Percentiles rank a stretch among this genome's conserved stretches.
Evolutionary conservation across 306 rosid species (phyloP).

Genomic region (Alnus rubra): DNA sequence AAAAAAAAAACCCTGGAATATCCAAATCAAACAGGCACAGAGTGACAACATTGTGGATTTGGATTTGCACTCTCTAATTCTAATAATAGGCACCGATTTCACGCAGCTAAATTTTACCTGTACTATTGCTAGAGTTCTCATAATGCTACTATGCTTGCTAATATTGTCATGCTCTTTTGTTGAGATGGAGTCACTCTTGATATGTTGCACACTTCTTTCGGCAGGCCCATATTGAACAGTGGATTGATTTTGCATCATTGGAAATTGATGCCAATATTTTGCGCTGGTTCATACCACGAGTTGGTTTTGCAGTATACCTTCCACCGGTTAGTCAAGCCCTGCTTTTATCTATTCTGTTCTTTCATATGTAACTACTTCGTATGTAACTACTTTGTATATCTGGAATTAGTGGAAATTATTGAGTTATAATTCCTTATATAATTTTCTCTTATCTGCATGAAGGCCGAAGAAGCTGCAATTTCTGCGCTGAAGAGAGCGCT

Average conservation of each 20-base stretch:
- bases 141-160: background rate
- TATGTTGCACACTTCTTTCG: background rate
- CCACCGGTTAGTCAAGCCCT: constrained; percentile 56
- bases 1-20: background rate
- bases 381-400: background rate
- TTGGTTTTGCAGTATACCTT: constrained; percentile 41
- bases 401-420: background rate
- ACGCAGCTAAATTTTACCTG: background rate
- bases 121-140: background rate
- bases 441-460: constrained; percentile 14
- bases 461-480: constrained; percentile 75
- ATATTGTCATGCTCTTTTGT: background rate
- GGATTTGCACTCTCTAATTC: background rate
- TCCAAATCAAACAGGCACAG: background rate
- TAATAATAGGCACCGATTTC: background rate
- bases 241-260: constrained; percentile 74
- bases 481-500: constrained; percentile 64
- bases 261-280: constrained; percentile 58
- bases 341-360: background rate
- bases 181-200: background rate
- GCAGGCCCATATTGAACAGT: constrained; percentile 79
- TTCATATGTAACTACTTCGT: background rate
- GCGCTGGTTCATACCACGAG: constrained; percentile 45
- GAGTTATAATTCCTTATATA: background rate
- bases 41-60: background rate